Evolutionary conservation across 306 rosid species (phyloP).

Genomic region (Medicago ruthenica): DNA sequence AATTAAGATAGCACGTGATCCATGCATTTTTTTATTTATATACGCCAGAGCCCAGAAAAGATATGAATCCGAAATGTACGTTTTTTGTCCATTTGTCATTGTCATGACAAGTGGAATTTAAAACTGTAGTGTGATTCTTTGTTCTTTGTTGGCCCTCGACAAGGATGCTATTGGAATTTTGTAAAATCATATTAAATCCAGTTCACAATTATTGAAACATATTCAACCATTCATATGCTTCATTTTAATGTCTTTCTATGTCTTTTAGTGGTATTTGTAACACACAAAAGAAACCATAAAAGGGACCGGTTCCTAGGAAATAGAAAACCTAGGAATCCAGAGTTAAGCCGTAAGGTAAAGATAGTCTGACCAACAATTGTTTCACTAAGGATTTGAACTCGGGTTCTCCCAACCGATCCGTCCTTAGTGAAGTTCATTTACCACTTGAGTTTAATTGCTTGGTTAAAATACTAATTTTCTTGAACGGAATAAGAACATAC

Average conservation of each 20-base stretch:
- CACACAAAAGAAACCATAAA: no score
- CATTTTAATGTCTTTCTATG: no score
- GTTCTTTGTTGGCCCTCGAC: background rate
- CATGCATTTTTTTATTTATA: background rate
- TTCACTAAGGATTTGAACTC: fast-evolving
- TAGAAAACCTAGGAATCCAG: no score
- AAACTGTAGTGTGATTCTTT: background rate
- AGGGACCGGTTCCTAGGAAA: no score
- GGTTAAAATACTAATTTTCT: no score
- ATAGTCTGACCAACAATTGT: no score
- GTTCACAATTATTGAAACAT: no score
- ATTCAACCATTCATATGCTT: no score
- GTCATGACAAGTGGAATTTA: background rate
- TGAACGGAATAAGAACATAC: background rate
- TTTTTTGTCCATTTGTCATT: background rate
- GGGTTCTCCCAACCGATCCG: no score
- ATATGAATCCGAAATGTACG: background rate
- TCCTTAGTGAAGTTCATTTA: no score
- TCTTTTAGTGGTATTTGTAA: background rate
- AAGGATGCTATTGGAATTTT: background rate
- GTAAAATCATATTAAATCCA: background rate
- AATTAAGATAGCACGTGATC: background rate
- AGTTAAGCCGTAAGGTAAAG: no score
- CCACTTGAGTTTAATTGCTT: no score
- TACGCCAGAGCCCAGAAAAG: background rate